A percentile compares a stretch with the other conserved stretches of the same genome.
Evolutionary conservation across 306 rosid genomes (phyloP).

Genomic region (Acacia acuminata): DNA sequence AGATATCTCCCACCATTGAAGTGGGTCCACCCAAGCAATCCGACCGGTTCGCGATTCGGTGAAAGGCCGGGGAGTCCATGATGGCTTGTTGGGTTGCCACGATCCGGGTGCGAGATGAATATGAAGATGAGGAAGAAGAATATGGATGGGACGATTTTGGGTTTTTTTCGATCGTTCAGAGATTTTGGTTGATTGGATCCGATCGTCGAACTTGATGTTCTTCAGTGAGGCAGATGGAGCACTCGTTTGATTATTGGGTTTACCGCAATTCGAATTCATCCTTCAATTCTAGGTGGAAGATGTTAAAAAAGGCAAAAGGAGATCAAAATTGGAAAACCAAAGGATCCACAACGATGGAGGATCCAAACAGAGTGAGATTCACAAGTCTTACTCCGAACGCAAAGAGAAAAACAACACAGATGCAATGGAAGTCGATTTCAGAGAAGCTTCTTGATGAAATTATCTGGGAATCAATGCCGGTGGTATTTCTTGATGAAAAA

Average conservation of each 20-base stretch:
- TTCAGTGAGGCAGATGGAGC: constrained; percentile 56
- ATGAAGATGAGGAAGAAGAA: constrained; percentile 25
- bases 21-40: constrained; percentile 50
- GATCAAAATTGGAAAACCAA: background rate
- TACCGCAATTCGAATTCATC: constrained; percentile 48
- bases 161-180: constrained; percentile 85
- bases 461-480: background rate
- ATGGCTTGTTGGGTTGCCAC: constrained; percentile 67
- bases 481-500: no score
- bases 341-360: background rate
- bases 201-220: constrained; percentile 74
- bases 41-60: constrained; percentile 41
- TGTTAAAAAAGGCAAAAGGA: background rate
- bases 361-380: constrained; percentile 9
- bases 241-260: constrained; percentile 33
- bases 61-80: constrained; percentile 90
- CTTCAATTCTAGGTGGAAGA: background rate
- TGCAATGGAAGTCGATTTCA: background rate
- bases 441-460: background rate
- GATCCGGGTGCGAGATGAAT: constrained; percentile 50
- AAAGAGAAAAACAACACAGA: background rate
- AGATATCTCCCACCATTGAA: constrained; percentile 93
- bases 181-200: constrained; percentile 78
- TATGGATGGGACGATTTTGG: constrained; percentile 45
- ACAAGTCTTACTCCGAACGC: background rate